phyloP scores from a whole-genome alignment of 306 rosid genomes.

The Herpetospermum pedunculosum region DNA sequence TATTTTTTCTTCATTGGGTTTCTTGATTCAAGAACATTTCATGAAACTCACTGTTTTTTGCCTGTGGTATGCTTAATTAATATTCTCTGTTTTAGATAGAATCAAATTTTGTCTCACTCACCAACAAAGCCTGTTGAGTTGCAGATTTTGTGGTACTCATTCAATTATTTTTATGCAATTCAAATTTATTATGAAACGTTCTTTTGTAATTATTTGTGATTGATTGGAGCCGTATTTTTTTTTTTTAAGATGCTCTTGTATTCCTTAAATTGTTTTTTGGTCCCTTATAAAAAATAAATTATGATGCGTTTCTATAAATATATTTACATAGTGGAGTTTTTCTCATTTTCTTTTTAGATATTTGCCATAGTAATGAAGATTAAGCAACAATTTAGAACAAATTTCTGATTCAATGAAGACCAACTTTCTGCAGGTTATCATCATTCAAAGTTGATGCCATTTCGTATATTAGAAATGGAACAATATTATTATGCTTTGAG shows the following conservation, averaged over 20 bases:
- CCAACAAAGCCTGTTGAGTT: constrained; percentile 1
- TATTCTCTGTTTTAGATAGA: neutral
- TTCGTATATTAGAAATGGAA: neutral
- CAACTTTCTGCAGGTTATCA: neutral
- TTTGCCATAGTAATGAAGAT: neutral
- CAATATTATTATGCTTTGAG: neutral
- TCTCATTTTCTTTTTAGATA: neutral
- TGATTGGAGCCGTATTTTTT: too few relatives aligned
- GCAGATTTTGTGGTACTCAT: neutral
- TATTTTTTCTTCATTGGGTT: constrained; percentile 19
- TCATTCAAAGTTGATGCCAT: neutral
- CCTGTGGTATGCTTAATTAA: constrained; percentile 19
- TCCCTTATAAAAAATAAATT: too few relatives aligned
- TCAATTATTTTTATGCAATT: neutral
- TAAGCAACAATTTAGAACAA: neutral
- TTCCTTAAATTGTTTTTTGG: too few relatives aligned
- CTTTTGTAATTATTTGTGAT: too few relatives aligned
- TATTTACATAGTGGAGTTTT: neutral
- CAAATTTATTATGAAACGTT: neutral
- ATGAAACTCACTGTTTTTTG: constrained; percentile 15
- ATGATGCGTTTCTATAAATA: neutral
- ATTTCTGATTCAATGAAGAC: neutral
- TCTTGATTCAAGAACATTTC: constrained; percentile 11
- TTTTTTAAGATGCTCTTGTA: too few relatives aligned
- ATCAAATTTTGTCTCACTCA: neutral